phyloP scores from a whole-genome alignment of 73 alveolate species.

The Paramecium primaurelia region DNA sequence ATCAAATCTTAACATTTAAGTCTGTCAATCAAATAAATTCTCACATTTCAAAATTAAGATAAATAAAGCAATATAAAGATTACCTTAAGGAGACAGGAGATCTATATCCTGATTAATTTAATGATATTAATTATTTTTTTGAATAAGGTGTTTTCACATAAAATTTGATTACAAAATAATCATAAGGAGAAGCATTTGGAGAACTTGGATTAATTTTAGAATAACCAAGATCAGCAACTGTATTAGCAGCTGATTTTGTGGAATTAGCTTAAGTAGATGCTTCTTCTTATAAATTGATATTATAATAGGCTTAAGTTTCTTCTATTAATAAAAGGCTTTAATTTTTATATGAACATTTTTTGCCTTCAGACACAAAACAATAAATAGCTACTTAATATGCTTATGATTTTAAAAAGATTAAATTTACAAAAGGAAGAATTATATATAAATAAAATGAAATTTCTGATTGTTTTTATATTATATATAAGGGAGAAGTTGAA shows the following conservation, averaged over 20 bases:
- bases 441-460: neutral
- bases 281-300: neutral
- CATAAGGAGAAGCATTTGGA: constrained; percentile 10
- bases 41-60: neutral
- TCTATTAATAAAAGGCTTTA: neutral
- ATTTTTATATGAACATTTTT: neutral
- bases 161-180: neutral
- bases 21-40: neutral
- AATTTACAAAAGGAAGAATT: constrained; percentile 8
- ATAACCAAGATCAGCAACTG: neutral
- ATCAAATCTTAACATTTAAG: neutral
- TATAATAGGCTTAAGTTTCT: neutral
- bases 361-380: neutral
- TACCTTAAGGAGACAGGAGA: neutral
- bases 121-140: neutral
- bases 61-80: neutral
- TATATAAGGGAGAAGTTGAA: constrained; percentile 8
- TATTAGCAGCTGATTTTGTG: neutral
- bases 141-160: constrained; percentile 12
- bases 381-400: neutral
- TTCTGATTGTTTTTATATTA: neutral
- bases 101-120: neutral
- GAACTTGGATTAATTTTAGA: neutral
- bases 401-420: neutral
- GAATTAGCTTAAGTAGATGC: neutral